These are phyloP conservation scores for Monosporozyma aerobia DNA, from an alignment of 805 yeast species.

Conservation along the genomic window DNA sequence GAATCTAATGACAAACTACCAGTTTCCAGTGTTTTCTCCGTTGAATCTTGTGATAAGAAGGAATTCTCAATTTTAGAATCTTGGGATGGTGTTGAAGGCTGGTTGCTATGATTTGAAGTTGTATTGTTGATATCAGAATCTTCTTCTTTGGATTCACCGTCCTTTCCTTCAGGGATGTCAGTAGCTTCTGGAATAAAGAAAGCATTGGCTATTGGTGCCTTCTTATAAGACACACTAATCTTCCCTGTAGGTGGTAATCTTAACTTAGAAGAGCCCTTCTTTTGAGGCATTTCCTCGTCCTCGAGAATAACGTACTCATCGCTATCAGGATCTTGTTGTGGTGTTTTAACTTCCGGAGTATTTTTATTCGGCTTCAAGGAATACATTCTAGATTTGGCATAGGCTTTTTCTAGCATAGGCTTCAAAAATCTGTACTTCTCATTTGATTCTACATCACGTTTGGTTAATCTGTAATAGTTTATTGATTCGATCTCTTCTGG, in stretches of 20 bases:
- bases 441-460: constrained; percentile 42
- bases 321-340: constrained; percentile 15
- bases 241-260: constrained; percentile 89
- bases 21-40: neutral
- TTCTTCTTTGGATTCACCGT: neutral
- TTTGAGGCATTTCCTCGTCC: constrained; percentile 78
- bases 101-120: neutral
- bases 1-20: constrained; percentile 1
- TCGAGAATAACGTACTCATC: constrained; percentile 50
- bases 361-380: constrained; percentile 37
- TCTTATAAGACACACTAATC: constrained; percentile 63
- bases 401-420: constrained; percentile 41
- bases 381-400: constrained; percentile 34
- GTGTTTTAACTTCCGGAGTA: constrained; percentile 24
- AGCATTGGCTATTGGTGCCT: constrained; percentile 44
- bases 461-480: constrained; percentile 43
- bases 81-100: neutral
- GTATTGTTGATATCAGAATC: neutral
- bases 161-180: constrained; percentile 7
- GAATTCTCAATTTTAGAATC: neutral
- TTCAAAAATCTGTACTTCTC: constrained; percentile 41
- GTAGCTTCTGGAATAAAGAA: constrained; percentile 41
- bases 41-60: neutral
- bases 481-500: constrained; percentile 58
- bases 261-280: constrained; percentile 57